Evolutionary conservation across 306 rosid species (phyloP).

Genomic region (Fragaria vesca): DNA sequence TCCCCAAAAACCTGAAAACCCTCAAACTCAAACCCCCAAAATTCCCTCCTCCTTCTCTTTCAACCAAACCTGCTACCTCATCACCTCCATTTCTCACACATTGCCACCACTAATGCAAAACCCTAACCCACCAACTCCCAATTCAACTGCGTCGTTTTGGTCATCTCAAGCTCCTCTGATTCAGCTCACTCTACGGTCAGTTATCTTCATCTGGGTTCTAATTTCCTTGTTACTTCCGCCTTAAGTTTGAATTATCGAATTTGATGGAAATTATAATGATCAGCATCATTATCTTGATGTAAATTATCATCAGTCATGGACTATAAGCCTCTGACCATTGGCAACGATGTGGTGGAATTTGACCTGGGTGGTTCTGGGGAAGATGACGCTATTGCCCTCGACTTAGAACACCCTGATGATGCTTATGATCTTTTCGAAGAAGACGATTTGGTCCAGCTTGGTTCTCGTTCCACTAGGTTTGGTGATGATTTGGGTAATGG

Average conservation of each 20-base stretch:
- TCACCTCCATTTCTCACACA: neutral
- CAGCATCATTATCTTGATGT: neutral
- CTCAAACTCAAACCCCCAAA: neutral
- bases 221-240: too few species aligned
- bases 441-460: conserved; percentile 6
- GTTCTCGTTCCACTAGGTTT: conserved; percentile 12
- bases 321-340: conserved; percentile 26
- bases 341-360: conserved; percentile 24
- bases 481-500: conserved; percentile 2
- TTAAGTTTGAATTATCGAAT: neutral
- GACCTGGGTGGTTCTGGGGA: conserved; percentile 25
- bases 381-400: conserved; percentile 19
- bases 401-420: conserved; percentile 21
- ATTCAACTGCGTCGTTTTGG: neutral
- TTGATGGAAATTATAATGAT: neutral
- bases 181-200: neutral
- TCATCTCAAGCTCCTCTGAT: conserved; percentile 9
- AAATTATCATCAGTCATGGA: conserved; percentile 17
- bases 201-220: neutral
- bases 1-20: conserved; percentile 14
- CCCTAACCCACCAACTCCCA: neutral
- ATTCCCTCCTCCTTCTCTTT: conserved; percentile 9
- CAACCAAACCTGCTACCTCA: neutral
- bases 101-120: neutral
- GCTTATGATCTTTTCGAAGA: conserved; percentile 12